Evolutionary conservation across 2,329 filamentous ascomycete species (phyloP).

Genomic region (Apiospora aurea): DNA sequence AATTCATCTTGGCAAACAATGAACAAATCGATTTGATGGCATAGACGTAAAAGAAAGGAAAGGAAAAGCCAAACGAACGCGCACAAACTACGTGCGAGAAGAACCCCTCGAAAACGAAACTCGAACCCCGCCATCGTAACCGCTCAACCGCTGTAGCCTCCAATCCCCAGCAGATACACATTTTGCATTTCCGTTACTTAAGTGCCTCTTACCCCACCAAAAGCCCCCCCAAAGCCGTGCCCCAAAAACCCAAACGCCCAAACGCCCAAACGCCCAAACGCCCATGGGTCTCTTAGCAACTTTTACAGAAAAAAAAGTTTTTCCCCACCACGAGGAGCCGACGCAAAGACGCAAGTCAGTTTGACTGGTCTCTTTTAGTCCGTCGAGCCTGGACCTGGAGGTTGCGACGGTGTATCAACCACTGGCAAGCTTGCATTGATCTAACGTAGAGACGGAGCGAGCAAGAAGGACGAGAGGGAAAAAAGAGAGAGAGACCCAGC

Average conservation of each 20-base stretch:
- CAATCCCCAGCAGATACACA: not conserved
- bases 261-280: no score
- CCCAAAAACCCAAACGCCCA: not conserved
- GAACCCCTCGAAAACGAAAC: not conserved
- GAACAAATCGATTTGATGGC: not conserved
- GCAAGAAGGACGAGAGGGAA: not conserved
- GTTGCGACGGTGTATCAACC: conserved; percentile 19
- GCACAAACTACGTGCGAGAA: not conserved
- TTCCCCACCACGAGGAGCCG: conserved; percentile 4
- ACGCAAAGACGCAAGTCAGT: conserved; percentile 6
- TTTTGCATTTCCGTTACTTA: not conserved
- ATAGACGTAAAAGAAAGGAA: not conserved
- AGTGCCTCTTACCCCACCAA: conserved; percentile 10
- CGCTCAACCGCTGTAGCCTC: not conserved
- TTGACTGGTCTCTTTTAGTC: conserved; percentile 11
- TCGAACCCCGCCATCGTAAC: not conserved
- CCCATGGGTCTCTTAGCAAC: conserved; percentile 8
- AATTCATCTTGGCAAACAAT: not conserved
- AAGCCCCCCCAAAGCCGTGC: not conserved
- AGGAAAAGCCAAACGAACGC: not conserved
- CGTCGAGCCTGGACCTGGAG: conserved; percentile 1
- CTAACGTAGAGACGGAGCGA: not conserved
- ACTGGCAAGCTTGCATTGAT: conserved; percentile 16
- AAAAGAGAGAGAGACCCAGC: conserved; percentile 15
- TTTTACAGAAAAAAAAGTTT: conserved; percentile 21